phyloP scores from a whole-genome alignment of 2,329 filamentous ascomycete genomes.

The Falciphora oryzae region DNA sequence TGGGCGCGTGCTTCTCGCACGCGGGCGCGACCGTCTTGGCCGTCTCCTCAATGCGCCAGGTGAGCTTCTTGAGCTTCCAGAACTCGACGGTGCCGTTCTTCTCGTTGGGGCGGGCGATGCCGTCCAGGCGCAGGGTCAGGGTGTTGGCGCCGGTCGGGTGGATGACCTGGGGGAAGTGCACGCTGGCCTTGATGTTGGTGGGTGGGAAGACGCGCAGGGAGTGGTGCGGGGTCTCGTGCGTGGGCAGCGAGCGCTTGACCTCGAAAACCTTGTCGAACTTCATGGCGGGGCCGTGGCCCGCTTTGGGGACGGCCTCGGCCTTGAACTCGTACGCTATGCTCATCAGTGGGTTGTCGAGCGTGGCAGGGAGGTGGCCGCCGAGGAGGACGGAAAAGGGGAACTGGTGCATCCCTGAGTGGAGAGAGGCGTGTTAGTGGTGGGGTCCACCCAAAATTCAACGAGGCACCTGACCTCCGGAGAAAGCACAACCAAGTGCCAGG shows the following conservation, averaged over 20 bases:
- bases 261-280: conserved; percentile 62
- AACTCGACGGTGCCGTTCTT: conserved; percentile 66
- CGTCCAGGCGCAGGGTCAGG: conserved; percentile 74
- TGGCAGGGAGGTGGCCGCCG: conserved; percentile 78
- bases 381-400: conserved; percentile 89
- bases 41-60: conserved; percentile 89
- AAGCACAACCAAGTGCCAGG: neutral
- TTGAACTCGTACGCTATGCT: conserved; percentile 74
- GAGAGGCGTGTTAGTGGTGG: neutral
- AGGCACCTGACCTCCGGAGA: neutral
- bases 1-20: conserved; percentile 67
- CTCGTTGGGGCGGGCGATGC: conserved; percentile 67
- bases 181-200: conserved; percentile 83
- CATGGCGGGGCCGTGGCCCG: conserved; percentile 43
- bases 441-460: neutral
- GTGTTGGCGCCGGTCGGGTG: conserved; percentile 81
- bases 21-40: conserved; percentile 73
- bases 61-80: conserved; percentile 87
- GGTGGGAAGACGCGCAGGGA: conserved; percentile 93
- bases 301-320: conserved; percentile 57
- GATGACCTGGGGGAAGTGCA: conserved; percentile 75
- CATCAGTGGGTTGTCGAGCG: conserved; percentile 67
- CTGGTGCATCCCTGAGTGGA: conserved; percentile 53
- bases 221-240: conserved; percentile 75
- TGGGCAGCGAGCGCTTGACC: conserved; percentile 70